phyloP scores from a whole-genome alignment of 305 asterid genomes.

The Lippia alba region DNA sequence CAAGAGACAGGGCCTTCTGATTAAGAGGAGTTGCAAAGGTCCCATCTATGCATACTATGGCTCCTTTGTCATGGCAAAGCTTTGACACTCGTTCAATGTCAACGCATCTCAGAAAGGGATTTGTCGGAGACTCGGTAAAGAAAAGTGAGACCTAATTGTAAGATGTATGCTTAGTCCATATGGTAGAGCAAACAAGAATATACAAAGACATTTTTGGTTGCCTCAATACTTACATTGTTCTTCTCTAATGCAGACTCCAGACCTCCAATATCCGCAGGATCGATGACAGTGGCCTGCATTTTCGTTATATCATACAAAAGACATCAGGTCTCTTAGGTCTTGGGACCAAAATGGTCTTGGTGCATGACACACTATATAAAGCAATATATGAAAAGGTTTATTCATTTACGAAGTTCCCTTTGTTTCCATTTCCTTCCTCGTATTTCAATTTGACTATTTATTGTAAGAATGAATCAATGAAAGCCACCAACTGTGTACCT shows the following conservation, averaged over 20 bases:
- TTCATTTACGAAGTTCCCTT: too few relatives aligned
- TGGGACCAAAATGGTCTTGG: too few relatives aligned
- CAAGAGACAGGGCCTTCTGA: constrained; percentile 84
- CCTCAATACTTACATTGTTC: constrained; percentile 55
- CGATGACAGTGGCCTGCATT: constrained; percentile 86
- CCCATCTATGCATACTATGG: constrained; percentile 80
- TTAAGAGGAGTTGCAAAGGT: constrained; percentile 93
- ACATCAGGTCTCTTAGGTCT: constrained; percentile 17
- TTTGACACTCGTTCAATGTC: constrained; percentile 85
- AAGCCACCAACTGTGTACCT: neutral
- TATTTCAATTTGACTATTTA: too few relatives aligned
- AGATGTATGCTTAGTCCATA: constrained; percentile 11
- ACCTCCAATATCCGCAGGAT: constrained; percentile 85
- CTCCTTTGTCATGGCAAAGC: constrained; percentile 87
- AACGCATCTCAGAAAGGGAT: constrained; percentile 90
- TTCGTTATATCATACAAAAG: constrained; percentile 12
- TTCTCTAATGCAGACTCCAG: constrained; percentile 71
- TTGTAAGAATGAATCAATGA: neutral
- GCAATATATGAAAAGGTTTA: too few relatives aligned
- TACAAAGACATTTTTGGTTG: neutral
- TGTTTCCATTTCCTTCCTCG: too few relatives aligned
- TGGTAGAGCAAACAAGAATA: neutral
- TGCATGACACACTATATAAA: too few relatives aligned
- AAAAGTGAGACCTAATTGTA: constrained; percentile 72
- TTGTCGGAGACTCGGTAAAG: constrained; percentile 92